A percentile compares a stretch with the other conserved stretches of the same genome.
Evolutionary conservation across 2,329 filamentous ascomycete species (phyloP).

Genomic region (Zalaria sp.): DNA sequence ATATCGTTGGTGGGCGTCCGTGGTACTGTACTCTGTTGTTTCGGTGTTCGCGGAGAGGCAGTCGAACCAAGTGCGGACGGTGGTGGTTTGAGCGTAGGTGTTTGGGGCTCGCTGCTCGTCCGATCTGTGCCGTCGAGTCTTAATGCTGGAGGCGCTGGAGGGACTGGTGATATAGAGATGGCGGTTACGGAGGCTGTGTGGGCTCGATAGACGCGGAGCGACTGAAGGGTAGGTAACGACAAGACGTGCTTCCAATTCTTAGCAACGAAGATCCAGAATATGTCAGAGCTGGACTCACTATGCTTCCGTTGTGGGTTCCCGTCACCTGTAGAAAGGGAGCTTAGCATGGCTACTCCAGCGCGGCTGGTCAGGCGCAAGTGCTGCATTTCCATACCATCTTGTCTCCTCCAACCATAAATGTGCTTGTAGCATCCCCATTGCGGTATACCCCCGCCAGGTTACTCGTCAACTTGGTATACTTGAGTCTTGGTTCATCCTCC

Average conservation of each 20-base stretch:
- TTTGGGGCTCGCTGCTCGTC: background rate
- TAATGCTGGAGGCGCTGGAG: constrained; percentile 36
- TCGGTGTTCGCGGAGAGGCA: background rate
- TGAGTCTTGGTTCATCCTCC: constrained; percentile 86
- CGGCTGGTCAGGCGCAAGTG: no score
- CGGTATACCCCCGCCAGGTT: constrained; percentile 71
- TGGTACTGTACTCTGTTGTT: constrained; percentile 44
- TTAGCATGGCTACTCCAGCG: constrained; percentile 1
- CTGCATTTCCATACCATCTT: constrained; percentile 60
- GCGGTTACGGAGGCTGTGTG: constrained; percentile 84
- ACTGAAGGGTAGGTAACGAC: constrained; percentile 66
- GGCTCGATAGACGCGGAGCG: constrained; percentile 76
- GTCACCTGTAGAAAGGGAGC: constrained; percentile 46
- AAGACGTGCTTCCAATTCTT: constrained; percentile 57
- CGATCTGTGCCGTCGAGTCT: background rate
- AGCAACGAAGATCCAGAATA: background rate
- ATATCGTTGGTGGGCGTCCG: constrained; percentile 79
- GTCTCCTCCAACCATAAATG: constrained; percentile 81
- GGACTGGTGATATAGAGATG: constrained; percentile 80
- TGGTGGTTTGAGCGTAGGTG: background rate
- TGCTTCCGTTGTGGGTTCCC: constrained; percentile 92
- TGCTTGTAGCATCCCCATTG: constrained; percentile 87
- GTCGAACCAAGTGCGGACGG: background rate
- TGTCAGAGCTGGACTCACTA: constrained; percentile 43
- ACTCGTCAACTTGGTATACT: constrained; percentile 78